Evolutionary conservation across 768 basidiomycete genomes (phyloP).

Genomic region (Lactarius sanguifluus): DNA sequence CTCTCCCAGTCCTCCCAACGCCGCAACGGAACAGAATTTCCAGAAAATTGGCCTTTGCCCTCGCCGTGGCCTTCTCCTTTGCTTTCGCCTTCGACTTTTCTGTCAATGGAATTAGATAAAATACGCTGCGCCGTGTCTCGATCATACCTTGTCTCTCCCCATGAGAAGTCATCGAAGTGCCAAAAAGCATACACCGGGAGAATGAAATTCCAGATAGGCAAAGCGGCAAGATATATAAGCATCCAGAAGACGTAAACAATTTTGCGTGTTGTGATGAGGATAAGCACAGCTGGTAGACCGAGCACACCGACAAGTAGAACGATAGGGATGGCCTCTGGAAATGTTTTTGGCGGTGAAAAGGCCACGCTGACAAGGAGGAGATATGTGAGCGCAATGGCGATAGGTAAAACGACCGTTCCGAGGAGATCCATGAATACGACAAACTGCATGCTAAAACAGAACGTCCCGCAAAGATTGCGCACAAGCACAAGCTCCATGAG

Average conservation of each 20-base stretch:
- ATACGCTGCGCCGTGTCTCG: neutral
- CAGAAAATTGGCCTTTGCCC: slow-evolving; percentile 52
- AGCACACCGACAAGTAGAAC: slow-evolving; percentile 87
- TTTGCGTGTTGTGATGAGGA: slow-evolving; percentile 92
- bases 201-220: slow-evolving; percentile 96
- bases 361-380: slow-evolving; percentile 81
- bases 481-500: slow-evolving; percentile 98
- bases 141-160: slow-evolving; percentile 94
- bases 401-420: slow-evolving; percentile 88
- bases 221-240: slow-evolving; percentile 87
- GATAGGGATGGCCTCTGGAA: slow-evolving; percentile 92
- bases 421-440: slow-evolving; percentile 97
- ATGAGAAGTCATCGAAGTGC: slow-evolving; percentile 99
- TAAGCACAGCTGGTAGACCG: slow-evolving; percentile 89
- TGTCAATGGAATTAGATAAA: slow-evolving; percentile 36
- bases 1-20: slow-evolving; percentile 99
- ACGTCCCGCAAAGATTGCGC: slow-evolving; percentile 95
- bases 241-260: slow-evolving; percentile 98
- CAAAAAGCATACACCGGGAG: slow-evolving; percentile 96
- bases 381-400: slow-evolving; percentile 91
- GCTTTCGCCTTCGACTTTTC: slow-evolving; percentile 92
- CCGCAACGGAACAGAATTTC: slow-evolving; percentile 79
- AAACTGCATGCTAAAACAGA: slow-evolving; percentile 99
- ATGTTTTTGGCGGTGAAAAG: slow-evolving; percentile 75
- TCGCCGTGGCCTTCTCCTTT: slow-evolving; percentile 78